Evolutionary conservation across 345 rosid genomes (phyloP), one percentile per base, ranked within the genome.

Genomic region (Moricandia arvensis): DNA sequence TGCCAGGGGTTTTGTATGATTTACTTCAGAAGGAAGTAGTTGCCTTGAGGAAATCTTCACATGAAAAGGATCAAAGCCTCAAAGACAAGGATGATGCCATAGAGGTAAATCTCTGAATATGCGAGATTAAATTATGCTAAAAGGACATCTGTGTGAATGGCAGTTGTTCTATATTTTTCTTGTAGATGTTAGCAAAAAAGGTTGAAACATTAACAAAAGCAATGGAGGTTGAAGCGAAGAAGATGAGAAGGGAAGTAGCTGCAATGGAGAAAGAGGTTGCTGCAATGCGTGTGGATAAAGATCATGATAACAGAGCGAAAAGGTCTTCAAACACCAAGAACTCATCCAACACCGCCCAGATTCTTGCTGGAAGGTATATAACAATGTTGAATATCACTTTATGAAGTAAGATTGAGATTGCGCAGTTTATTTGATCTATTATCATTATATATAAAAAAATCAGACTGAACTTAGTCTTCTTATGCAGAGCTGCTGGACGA

Each of bases 11-110:
- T 63, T 80, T 95, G 72, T 95, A 90, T 73, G 97, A 95, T 83
- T 80, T 95, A 71, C 87, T 95, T 78, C 99, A 92, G 81, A 92
- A 95, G 68, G 97, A 95, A 83, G 99, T 95, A 3, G 43, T 90
- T 17, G 68, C 87, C 58, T 88, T 95, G 87, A 92, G 97, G 79
- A 95, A 85, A 88, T 84, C 93, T 80, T 85, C 96, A 16, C 87
- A 95, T 61, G 99, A 95, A 67, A 95, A 95, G 81, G 97, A 95
- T 89, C 99, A 95, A 79, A 88, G 97, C 85, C 96, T 95, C 34
- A 95, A 95, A 86, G 99, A 95, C 61, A 95, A 95, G 85, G 99
- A 95, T 86, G 99, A 95, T 72, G 99, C 99, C 26, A 95, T 95
- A 41, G 97, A 95, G 97, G 99, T 92, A 62, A 38, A n/a, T 2